A percentile compares a stretch with the other conserved stretches of the same genome.
Conservation (phyloP, 139 green algal species). For the Chlorella sp. region DNA sequence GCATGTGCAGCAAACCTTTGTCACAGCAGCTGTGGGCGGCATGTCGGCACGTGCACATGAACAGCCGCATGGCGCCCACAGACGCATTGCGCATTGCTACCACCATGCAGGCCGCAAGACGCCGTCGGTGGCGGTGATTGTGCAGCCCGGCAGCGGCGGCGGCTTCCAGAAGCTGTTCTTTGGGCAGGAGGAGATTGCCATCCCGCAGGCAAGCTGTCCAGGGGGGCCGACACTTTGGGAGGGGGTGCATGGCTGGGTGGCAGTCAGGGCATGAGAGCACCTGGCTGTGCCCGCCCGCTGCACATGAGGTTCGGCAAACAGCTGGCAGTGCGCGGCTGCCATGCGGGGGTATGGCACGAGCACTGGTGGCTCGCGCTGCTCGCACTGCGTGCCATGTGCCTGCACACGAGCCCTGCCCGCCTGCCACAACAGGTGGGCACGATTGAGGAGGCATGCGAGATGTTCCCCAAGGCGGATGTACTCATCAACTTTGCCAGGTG, state of each 20-base stretch:
- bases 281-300: too few species aligned
- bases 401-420: too few species aligned
- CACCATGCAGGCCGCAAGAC: conserved; percentile 68
- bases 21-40: too few species aligned
- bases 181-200: conserved; percentile 89
- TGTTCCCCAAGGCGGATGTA: conserved; percentile 86
- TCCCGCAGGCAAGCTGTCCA: conserved; percentile 62
- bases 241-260: too few species aligned
- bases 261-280: too few species aligned
- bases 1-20: too few species aligned
- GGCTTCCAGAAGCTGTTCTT: conserved; percentile 96
- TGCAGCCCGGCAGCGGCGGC: conserved; percentile 80
- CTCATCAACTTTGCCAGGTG: conserved; percentile 97
- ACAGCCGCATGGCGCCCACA: background rate
- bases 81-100: background rate
- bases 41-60: background rate
- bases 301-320: too few species aligned
- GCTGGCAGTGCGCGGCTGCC: too few species aligned
- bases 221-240: too few species aligned
- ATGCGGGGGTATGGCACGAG: too few species aligned
- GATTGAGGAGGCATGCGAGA: conserved; percentile 74
- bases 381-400: too few species aligned
- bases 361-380: too few species aligned
- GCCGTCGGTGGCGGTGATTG: conserved; percentile 88
- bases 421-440: conserved; percentile 50